Conservation (phyloP, 208 protist genomes). For the Novymonas esmeraldas region DNA sequence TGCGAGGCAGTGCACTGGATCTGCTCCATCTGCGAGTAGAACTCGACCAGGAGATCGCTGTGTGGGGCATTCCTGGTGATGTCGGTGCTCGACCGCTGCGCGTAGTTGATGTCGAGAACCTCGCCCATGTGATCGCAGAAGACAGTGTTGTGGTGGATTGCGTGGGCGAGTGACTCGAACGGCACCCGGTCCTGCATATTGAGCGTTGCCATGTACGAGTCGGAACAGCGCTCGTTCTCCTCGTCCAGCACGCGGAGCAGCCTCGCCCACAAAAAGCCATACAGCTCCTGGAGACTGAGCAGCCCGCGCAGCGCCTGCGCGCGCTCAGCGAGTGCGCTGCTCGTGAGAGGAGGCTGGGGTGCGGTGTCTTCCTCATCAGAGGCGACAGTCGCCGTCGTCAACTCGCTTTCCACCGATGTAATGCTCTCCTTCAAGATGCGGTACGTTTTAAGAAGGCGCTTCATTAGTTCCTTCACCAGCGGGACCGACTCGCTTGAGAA, state of each 20-base stretch:
- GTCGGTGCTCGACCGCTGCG: constrained; percentile 38
- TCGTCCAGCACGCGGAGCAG: constrained; percentile 66
- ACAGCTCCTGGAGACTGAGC: constrained; percentile 21
- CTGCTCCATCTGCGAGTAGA: constrained; percentile 48
- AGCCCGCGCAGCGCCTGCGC: constrained; percentile 13
- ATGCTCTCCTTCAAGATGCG: constrained; percentile 25
- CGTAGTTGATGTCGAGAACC: constrained; percentile 51
- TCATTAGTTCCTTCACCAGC: constrained; percentile 50
- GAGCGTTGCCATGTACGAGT: constrained; percentile 73
- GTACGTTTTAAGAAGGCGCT: constrained; percentile 34
- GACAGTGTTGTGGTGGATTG: constrained; percentile 72
- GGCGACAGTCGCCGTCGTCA: neutral
- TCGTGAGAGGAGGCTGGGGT: neutral
- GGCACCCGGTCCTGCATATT: constrained; percentile 77
- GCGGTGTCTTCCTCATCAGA: constrained; percentile 6
- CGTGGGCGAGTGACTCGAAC: constrained; percentile 74
- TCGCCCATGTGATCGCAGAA: constrained; percentile 86
- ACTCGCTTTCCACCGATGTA: constrained; percentile 22
- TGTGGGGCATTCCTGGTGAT: constrained; percentile 21
- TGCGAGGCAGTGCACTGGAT: constrained; percentile 64
- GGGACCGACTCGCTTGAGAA: constrained; percentile 36
- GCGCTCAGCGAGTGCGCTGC: constrained; percentile 14
- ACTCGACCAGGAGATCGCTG: constrained; percentile 34
- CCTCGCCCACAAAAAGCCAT: constrained; percentile 38
- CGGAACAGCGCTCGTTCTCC: constrained; percentile 69